Evolutionary conservation across 2,329 filamentous ascomycete species (phyloP).

Genomic region (Aspergillus sp.): DNA sequence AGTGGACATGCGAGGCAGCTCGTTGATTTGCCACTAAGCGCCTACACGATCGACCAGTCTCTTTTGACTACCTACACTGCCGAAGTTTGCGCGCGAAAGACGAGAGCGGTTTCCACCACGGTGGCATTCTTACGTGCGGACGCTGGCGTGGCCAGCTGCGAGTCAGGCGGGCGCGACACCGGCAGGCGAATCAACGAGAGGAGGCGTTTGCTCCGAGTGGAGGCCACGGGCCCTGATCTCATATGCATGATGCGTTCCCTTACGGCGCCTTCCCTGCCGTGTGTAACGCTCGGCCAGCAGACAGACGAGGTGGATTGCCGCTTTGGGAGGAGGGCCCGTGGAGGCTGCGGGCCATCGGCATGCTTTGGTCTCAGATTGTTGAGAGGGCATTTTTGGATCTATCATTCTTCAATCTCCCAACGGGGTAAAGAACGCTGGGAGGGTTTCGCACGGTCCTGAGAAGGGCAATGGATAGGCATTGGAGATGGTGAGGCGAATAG

Average conservation of each 20-base stretch:
- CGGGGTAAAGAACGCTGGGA: background rate
- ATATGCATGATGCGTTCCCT: constrained; percentile 16
- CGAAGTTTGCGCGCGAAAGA: too few relatives aligned
- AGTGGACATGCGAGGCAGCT: background rate
- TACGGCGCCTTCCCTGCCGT: constrained; percentile 6
- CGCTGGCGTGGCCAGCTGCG: constrained; percentile 19
- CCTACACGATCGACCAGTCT: background rate
- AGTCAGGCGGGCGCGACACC: constrained; percentile 15
- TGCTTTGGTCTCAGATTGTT: constrained; percentile 5
- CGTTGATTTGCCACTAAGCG: constrained; percentile 3
- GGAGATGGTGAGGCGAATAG: background rate
- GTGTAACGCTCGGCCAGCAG: constrained; percentile 1
- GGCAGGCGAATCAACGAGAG: constrained; percentile 12
- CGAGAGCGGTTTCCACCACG: background rate
- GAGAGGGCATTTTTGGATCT: constrained; percentile 17
- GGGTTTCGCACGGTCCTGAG: too few relatives aligned
- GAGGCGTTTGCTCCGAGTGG: constrained; percentile 11
- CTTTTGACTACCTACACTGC: background rate
- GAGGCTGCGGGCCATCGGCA: constrained; percentile 2
- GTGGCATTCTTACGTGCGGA: constrained; percentile 15
- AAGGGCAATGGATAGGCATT: too few relatives aligned
- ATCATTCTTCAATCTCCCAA: constrained; percentile 6
- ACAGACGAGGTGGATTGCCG: background rate
- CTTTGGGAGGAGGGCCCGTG: constrained; percentile 8
- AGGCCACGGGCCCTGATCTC: constrained; percentile 14